Evolutionary conservation across 2,329 filamentous ascomycete genomes (phyloP).

Genomic region (Aspergillus udagawae): DNA sequence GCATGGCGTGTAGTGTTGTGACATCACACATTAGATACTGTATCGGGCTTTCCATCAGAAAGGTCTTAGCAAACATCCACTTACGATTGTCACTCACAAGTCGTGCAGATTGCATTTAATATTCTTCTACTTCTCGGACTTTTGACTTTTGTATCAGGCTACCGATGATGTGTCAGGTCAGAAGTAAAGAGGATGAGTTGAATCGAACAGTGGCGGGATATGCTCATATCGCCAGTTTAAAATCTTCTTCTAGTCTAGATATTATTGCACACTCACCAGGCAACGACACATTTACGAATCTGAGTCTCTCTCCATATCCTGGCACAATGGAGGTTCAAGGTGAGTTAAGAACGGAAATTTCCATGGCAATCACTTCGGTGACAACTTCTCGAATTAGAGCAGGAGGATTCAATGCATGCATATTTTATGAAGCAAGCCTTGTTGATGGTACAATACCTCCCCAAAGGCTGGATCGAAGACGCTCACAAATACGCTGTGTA

Average conservation of each 20-base stretch:
- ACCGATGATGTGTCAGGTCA: not conserved
- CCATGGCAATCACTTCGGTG: not conserved
- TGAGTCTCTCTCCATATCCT: not conserved
- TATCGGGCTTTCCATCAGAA: not conserved
- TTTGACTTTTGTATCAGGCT: not conserved
- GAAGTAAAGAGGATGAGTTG: not conserved
- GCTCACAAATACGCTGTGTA: constrained; percentile 32
- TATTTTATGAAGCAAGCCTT: constrained; percentile 81
- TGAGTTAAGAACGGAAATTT: not conserved
- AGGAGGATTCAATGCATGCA: constrained; percentile 41
- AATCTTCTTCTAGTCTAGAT: not conserved
- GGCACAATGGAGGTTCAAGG: not conserved
- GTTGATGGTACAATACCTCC: constrained; percentile 61
- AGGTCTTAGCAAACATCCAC: not conserved
- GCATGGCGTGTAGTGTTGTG: not conserved
- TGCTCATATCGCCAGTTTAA: not conserved
- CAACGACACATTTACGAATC: not conserved
- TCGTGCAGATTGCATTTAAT: not conserved
- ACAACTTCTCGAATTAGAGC: not conserved
- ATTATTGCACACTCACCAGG: not conserved
- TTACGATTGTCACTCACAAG: not conserved
- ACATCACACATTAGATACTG: not conserved
- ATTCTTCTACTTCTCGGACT: not conserved
- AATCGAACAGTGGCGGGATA: not conserved
- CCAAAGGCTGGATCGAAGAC: not conserved